Evolutionary conservation across 345 rosid species (phyloP), one percentile per base, ranked within the genome.

Genomic region (Lagerstroemia speciosa): DNA sequence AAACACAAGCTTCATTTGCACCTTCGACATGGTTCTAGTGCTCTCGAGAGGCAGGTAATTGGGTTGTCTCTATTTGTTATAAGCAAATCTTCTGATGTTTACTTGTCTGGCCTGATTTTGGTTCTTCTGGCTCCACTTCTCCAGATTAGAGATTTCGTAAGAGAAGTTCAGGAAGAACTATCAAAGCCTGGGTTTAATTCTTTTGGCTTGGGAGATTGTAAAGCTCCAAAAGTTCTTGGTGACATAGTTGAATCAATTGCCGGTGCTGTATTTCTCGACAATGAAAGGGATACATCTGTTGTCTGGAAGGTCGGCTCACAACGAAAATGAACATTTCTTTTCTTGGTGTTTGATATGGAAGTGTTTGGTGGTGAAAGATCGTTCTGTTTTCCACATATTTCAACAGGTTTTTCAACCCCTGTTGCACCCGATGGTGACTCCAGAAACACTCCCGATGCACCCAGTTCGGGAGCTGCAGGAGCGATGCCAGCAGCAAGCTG

Each of bases 381-480:
- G 20, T 31, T 40, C 40, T 60, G 62, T 68, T 27, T 58, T 27
- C 19, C n/a, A n/a, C n/a, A n/a, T 58, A 9, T 27, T 20, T 3
- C 36, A 43, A 2, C 78, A 91, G 99, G 99, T 86, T 68, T 94
- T 94, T 76, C 92, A 89, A 67, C 98, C 98, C n/a, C 72, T 94
- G 72, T 82, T 94, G 81, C 90, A 89, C 26, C 98, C 99, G 24
- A 91, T 94, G 96, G 99, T 94, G 68, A 94, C 99, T 62, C 99
- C 99, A 46, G 99, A 94, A 71, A 94, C 93, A 31, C 90, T 94
- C 34, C 99, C 98, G 12, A 94, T 94, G 99, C 99, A 94, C 85
- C 99, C 99, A 27, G 99, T 94, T n/a, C 74, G 99, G 77, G 99
- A 91, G 83, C 89, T 94, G 69, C 98, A 94, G 79, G 99, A 94